phyloP scores from a whole-genome alignment of 2,329 filamentous ascomycete genomes.

The Cyclaneusma minus region DNA sequence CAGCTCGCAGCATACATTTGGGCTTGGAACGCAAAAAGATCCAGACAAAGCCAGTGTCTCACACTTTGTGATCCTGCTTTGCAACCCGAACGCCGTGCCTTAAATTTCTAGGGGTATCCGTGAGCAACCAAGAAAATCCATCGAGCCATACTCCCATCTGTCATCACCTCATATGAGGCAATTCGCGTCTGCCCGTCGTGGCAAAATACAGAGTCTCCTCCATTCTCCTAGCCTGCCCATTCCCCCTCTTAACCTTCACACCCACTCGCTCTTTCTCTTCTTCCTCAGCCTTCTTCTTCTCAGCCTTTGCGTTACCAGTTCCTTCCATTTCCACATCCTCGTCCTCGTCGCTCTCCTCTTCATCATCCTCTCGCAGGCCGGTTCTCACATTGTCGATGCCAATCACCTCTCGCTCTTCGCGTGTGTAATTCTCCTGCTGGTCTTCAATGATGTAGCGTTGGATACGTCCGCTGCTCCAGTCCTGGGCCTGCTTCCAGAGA shows the following conservation, averaged over 20 bases:
- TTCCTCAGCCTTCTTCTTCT: conserved; percentile 43
- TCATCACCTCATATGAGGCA: too few relatives aligned
- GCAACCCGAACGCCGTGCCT: too few relatives aligned
- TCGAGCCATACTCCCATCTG: too few relatives aligned
- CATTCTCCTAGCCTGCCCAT: conserved; percentile 15
- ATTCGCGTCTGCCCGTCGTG: too few relatives aligned
- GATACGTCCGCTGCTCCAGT: conserved; percentile 19
- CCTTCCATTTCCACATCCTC: conserved; percentile 6
- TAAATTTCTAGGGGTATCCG: too few relatives aligned
- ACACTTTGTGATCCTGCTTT: too few relatives aligned
- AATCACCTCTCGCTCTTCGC: conserved; percentile 48
- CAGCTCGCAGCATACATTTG: too few relatives aligned
- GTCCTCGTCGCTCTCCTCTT: conserved; percentile 4
- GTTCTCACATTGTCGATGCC: conserved; percentile 59
- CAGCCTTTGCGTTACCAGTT: conserved; percentile 30
- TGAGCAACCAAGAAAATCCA: too few relatives aligned
- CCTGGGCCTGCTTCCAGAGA: conserved; percentile 11
- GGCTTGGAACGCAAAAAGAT: too few relatives aligned
- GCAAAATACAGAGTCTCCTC: conserved; percentile 32
- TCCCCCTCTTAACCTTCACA: conserved; percentile 8
- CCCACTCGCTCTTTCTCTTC: conserved; percentile 30
- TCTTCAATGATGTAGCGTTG: conserved; percentile 25
- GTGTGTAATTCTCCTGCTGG: conserved; percentile 52
- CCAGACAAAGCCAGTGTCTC: too few relatives aligned
- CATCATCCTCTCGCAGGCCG: conserved; percentile 37